Evolutionary conservation across 73 alveolate genomes (phyloP).

Genomic region (Paramecium caudatum): DNA sequence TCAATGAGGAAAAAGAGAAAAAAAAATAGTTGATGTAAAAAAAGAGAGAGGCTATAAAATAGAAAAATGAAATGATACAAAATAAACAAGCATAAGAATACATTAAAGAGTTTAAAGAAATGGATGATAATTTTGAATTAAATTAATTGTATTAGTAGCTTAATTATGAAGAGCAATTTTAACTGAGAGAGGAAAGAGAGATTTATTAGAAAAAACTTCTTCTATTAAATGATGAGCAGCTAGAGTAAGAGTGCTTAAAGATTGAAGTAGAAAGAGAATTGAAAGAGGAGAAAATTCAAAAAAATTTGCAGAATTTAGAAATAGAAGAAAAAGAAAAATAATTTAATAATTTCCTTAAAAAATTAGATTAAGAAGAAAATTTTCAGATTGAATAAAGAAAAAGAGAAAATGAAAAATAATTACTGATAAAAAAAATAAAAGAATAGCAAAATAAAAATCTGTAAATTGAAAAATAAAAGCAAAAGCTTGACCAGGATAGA

Average conservation of each 20-base stretch:
- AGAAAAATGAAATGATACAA: neutral
- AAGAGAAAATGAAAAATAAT: slow-evolving; percentile 9
- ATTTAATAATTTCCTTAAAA: neutral
- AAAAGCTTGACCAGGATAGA: neutral
- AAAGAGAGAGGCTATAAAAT: neutral
- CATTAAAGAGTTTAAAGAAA: neutral
- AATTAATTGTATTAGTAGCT: neutral
- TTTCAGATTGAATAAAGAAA: neutral
- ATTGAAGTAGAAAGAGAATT: neutral
- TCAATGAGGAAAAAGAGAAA: neutral
- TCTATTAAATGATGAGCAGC: neutral
- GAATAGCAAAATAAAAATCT: neutral
- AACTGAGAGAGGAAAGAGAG: neutral
- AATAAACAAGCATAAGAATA: neutral
- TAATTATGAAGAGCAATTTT: neutral
- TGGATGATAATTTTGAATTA: neutral
- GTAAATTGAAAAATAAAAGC: neutral
- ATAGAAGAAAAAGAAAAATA: slow-evolving; percentile 6
- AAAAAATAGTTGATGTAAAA: neutral
- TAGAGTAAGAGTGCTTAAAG: neutral
- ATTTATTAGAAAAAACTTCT: neutral
- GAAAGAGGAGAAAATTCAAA: neutral
- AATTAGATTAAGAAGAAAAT: slow-evolving; percentile 30
- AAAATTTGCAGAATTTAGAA: neutral
- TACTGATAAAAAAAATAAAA: neutral